Evolutionary conservation across 805 yeast species (phyloP), one percentile per base, ranked within the genome.

Genomic region (Kluyveromyces lactis): DNA sequence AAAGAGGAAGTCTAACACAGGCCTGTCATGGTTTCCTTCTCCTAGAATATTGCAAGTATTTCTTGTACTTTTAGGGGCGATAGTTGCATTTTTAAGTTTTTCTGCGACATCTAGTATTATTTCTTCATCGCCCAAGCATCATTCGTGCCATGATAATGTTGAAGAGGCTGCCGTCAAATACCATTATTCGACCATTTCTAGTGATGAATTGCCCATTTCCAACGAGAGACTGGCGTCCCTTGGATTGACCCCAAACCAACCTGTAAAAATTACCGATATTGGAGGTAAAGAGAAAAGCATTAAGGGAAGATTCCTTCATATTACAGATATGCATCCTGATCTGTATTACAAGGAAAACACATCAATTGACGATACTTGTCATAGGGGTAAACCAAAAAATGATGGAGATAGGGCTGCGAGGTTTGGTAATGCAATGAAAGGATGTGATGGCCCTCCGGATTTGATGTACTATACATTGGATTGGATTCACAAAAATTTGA

Each of bases 271-370:
- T 26, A 12, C 33, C 12, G 7, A 32, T 21, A 5, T 32, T 18
- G 12, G 36, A 5, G 41, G 31, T 4, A 52, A 42, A 28, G 45
- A 44, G 16, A 45, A 46, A 26, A 45, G 42, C 17, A 28, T 81
- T 11, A 83, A 80, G 49, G 95, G 95, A 1, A 62, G 92, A 40
- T 86, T 86, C 52, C 62, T 86, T n/a, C 95, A 86, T 53, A 70
- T 86, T 19, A 86, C 95, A 0, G 95, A 86, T 55, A 67, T 86
- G 44, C 95, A 86, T 53, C 95, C 95, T 0, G 95, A 86, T 58
- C 79, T 77, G 13, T 65, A 65, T 51, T 84, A 81, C 53, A 58
- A 62, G 30, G 67, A 60, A 11, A 85, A 83, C 3, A 56, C 76
- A 0, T 58, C 69, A 5, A 60, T 71, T 2, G 73, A 65, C 3